Base-by-base conservation (phyloP, 1,284 basidiomycete genomes). In the Tilletia indica region DNA sequence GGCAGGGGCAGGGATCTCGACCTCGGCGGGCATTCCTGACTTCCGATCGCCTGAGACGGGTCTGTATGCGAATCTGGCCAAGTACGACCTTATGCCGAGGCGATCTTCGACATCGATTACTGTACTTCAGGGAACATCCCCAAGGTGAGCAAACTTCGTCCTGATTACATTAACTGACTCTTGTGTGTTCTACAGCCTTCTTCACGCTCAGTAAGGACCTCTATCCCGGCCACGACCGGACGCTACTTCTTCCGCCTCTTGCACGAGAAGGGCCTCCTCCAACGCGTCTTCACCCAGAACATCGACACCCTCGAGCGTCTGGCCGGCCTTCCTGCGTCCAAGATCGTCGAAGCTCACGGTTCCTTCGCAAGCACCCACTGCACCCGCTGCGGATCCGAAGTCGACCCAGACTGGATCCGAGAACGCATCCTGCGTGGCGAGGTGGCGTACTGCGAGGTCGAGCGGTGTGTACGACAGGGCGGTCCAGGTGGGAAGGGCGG, bases 271-370 rank as follows among this genome's bases (percentile, higher is more conserved):
- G 82, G 85, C 0, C 87, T 91, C 36, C 87, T 96, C 0, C 88
- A 89, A 73, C 90, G 88, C 51, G 92, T 91, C 84, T 93, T 93
- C 79, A 94, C 93, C 12, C 80, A 71, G 51, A 85, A 86, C 74
- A 94, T 97, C 71, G 96, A 98, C 83, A 97, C 93, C 0, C 89
- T 99, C 21, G 96, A 98, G 83, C 88, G 92, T 2, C 88, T 90
- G 0, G 92, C 94, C 0, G 93, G 93, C 5, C 88, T 98, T 0
- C 89, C 92, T 0, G 87, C 85, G 0, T 85, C 89, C 34, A 89
- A 89, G 77, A 90, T 99, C 72, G 88, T 98, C 47, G 96, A 98
- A 85, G 97, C 97, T 0, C 96, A 99, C 81, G 96, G 94, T 0
- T 93, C 91, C 45, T 84, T 84, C 61, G 82, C 82, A 19, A 74